Percentiles rank a stretch among this genome's conserved stretches.
phyloP scores from a whole-genome alignment of 164 flowering plant species.

The Houttuynia cordata region DNA sequence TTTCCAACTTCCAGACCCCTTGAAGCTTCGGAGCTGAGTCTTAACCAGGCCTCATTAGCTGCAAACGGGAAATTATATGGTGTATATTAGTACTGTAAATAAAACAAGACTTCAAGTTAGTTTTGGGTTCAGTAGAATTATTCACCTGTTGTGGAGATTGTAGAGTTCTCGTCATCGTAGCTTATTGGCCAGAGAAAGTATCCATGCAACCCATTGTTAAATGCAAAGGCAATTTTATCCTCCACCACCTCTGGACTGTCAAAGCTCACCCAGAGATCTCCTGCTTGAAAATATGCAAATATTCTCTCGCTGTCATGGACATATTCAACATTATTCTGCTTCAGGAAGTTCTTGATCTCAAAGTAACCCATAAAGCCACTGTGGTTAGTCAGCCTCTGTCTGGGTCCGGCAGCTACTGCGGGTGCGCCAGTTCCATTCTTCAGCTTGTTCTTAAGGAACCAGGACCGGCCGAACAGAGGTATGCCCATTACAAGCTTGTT shows the following conservation, averaged over 20 bases:
- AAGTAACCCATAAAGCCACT: conserved; percentile 6
- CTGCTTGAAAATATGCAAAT: conserved; percentile 2
- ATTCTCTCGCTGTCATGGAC: conserved; percentile 1
- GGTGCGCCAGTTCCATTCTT: conserved; percentile 24
- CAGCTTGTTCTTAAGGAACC: conserved; percentile 20
- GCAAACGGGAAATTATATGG: background rate
- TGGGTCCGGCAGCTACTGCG: conserved; percentile 23
- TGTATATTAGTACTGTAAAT: background rate
- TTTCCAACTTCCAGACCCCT: background rate
- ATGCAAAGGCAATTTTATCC: conserved; percentile 1
- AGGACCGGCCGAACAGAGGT: conserved; percentile 23
- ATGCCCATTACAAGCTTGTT: conserved; percentile 23
- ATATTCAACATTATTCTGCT: background rate
- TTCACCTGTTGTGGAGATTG: conserved; percentile 5
- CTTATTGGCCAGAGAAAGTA: conserved; percentile 7
- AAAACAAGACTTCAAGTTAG: background rate
- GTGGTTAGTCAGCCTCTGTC: conserved; percentile 8
- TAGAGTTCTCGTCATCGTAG: conserved; percentile 1
- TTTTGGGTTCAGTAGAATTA: background rate
- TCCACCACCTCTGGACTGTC: conserved; percentile 4
- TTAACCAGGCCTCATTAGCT: background rate
- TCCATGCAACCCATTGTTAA: background rate
- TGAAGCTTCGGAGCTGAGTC: background rate
- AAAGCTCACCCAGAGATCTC: conserved; percentile 7
- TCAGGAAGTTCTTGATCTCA: conserved; percentile 3